A percentile compares a stretch with the other conserved stretches of the same genome.
These are phyloP conservation scores for Globisporangium cystogenes DNA, from an alignment of 352 stramenopile species.

Conservation along the genomic window DNA sequence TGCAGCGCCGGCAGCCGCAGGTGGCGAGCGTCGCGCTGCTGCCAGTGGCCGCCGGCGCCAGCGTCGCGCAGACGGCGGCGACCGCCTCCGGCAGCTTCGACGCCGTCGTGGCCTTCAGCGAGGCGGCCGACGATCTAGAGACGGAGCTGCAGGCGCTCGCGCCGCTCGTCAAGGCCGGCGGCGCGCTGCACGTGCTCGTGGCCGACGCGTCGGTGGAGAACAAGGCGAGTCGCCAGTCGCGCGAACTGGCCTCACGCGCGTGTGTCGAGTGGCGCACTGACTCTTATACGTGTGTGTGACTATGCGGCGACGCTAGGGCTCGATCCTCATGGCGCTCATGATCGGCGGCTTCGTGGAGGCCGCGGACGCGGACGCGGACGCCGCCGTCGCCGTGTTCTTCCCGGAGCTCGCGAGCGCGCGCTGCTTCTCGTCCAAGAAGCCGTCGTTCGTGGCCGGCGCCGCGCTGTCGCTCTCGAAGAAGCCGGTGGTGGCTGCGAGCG, in stretches of 20 bases:
- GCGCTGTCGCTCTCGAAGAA: conserved; percentile 52
- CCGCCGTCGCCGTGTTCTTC: conserved; percentile 33
- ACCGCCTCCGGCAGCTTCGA: conserved; percentile 27
- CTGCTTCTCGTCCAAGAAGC: conserved; percentile 65
- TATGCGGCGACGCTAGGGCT: conserved; percentile 21
- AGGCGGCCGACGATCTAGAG: conserved; percentile 34
- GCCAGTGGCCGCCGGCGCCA: conserved; percentile 25
- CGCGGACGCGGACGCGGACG: conserved; percentile 17
- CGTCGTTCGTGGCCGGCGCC: conserved; percentile 38
- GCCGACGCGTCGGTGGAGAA: conserved; percentile 48
- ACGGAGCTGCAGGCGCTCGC: conserved; percentile 35
- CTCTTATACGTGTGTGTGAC: conserved; percentile 2
- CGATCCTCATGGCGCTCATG: conserved; percentile 74
- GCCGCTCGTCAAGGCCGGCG: conserved; percentile 47
- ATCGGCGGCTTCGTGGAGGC: conserved; percentile 71
- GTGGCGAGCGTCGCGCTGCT: conserved; percentile 44
- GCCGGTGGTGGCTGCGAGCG: conserved; percentile 12
- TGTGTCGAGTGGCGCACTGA: neutral
- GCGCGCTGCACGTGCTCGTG: conserved; percentile 50
- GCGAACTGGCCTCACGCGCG: neutral
- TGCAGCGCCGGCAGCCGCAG: conserved; percentile 36
- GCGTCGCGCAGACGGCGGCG: conserved; percentile 36
- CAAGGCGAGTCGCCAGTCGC: conserved; percentile 24
- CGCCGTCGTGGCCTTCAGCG: conserved; percentile 51
- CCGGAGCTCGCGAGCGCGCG: conserved; percentile 29